A percentile compares a stretch with the other conserved stretches of the same genome.
These are phyloP conservation scores for Umbelopsis sp. DNA, from an alignment of 371 early-diverging fungal genomes.

Conservation along the genomic window DNA sequence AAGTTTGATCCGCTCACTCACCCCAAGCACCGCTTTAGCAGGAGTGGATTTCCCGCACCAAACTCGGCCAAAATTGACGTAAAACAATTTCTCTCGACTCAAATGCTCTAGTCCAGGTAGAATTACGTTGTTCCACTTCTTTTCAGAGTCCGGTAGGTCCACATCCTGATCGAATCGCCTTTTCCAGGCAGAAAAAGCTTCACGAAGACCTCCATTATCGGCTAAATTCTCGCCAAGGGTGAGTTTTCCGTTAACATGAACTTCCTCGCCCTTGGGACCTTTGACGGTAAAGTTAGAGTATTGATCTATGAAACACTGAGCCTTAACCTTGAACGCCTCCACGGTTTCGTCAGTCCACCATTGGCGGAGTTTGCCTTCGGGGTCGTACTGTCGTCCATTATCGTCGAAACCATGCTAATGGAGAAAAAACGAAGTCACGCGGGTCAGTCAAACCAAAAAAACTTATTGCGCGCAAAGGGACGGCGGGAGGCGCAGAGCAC, in stretches of 20 bases:
- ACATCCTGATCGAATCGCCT: conserved; percentile 30
- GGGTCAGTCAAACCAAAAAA: not conserved
- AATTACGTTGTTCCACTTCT: conserved; percentile 43
- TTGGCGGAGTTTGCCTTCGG: conserved; percentile 39
- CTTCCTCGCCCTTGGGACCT: conserved; percentile 44
- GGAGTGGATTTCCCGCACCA: conserved; percentile 58
- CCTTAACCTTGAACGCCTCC: conserved; percentile 50
- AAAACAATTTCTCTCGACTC: conserved; percentile 61
- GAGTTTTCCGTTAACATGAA: conserved; percentile 58
- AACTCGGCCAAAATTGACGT: conserved; percentile 57
- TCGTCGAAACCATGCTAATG: conserved; percentile 60
- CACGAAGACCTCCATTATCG: conserved; percentile 63
- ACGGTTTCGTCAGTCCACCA: conserved; percentile 70
- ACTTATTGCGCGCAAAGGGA: not conserved
- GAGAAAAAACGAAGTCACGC: not conserved
- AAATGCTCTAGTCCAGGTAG: conserved; percentile 57
- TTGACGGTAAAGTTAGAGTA: conserved; percentile 55
- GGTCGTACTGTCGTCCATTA: conserved; percentile 59
- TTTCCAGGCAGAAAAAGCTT: conserved; percentile 49
- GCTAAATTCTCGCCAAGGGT: conserved; percentile 77
- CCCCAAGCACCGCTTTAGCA: conserved; percentile 45
- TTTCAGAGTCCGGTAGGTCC: conserved; percentile 21
- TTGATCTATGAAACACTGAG: conserved; percentile 65
- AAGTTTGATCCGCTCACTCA: conserved; percentile 25
- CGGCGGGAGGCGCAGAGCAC: too few species aligned